Conservation (phyloP, 2,329 filamentous ascomycete genomes). For the Alternaria sp. region DNA sequence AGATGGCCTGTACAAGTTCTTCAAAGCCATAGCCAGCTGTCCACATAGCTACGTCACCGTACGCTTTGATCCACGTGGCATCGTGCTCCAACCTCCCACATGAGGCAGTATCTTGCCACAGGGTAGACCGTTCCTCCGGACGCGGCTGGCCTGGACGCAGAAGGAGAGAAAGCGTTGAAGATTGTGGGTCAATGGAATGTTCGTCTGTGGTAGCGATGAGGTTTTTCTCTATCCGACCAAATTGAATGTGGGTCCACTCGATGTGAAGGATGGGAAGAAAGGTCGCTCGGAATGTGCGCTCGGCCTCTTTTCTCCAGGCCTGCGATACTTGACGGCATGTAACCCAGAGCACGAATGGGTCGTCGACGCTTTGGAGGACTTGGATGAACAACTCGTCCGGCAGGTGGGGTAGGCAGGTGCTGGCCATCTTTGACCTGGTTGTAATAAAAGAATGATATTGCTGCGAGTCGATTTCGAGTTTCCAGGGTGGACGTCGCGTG, state of each 20-base stretch:
- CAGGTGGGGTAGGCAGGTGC: not conserved
- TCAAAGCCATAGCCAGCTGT: not conserved
- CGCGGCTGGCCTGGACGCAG: not conserved
- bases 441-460: not conserved
- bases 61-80: too few species aligned
- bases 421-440: not conserved
- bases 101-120: too few species aligned
- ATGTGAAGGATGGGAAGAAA: not conserved
- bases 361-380: not conserved
- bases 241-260: not conserved
- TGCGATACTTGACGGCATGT: not conserved
- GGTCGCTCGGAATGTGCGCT: not conserved
- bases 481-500: not conserved
- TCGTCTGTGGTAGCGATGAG: not conserved
- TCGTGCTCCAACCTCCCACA: too few species aligned
- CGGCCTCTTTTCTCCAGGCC: not conserved
- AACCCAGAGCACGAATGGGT: not conserved
- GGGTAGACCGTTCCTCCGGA: too few species aligned
- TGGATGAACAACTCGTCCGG: not conserved
- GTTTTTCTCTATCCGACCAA: not conserved
- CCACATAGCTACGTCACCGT: too few species aligned
- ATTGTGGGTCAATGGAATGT: not conserved
- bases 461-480: too few species aligned
- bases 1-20: not conserved
- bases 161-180: not conserved